phyloP scores from a whole-genome alignment of 1,284 basidiomycete species.

The Trichosporon faecale region DNA sequence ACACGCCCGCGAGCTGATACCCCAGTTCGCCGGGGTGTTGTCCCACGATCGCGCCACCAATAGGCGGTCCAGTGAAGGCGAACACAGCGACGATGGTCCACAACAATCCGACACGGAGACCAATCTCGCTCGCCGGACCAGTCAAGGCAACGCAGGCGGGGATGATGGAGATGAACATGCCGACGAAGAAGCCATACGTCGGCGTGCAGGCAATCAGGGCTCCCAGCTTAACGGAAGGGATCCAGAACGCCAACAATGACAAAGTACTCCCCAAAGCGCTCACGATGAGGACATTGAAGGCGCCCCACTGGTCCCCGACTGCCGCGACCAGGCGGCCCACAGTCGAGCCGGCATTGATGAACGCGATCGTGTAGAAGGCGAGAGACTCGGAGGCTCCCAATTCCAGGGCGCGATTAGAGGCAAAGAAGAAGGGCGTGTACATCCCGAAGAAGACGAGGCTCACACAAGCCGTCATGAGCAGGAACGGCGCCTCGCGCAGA shows the following conservation, averaged over 20 bases:
- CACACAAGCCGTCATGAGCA: neutral
- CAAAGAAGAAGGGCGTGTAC: slow-evolving; percentile 38
- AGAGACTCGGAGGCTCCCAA: slow-evolving; percentile 34
- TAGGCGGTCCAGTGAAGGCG: slow-evolving; percentile 43
- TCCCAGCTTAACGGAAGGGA: slow-evolving; percentile 24
- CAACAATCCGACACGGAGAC: slow-evolving; percentile 31
- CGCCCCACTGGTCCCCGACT: slow-evolving; percentile 19
- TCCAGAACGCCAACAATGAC: slow-evolving; percentile 30
- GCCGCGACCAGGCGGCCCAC: slow-evolving; percentile 26
- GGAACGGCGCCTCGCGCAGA: slow-evolving; percentile 13
- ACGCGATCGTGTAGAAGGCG: slow-evolving; percentile 32
- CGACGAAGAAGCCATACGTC: slow-evolving; percentile 43
- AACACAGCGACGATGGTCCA: slow-evolving; percentile 33
- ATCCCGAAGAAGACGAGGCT: neutral
- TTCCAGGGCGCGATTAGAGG: slow-evolving; percentile 30
- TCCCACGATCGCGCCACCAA: slow-evolving; percentile 41
- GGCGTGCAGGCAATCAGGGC: slow-evolving; percentile 41
- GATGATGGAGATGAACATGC: slow-evolving; percentile 30
- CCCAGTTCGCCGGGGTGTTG: slow-evolving; percentile 17
- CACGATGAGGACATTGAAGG: slow-evolving; percentile 39
- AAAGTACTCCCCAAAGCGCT: slow-evolving; percentile 23
- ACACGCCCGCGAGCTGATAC: neutral
- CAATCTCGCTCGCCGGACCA: slow-evolving; percentile 28
- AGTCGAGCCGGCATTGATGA: slow-evolving; percentile 38
- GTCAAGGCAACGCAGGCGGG: slow-evolving; percentile 31